Evolutionary conservation across 257 asterid genomes (phyloP), one percentile per base, ranked within the genome.

Genomic region (Pogostemon cablin): DNA sequence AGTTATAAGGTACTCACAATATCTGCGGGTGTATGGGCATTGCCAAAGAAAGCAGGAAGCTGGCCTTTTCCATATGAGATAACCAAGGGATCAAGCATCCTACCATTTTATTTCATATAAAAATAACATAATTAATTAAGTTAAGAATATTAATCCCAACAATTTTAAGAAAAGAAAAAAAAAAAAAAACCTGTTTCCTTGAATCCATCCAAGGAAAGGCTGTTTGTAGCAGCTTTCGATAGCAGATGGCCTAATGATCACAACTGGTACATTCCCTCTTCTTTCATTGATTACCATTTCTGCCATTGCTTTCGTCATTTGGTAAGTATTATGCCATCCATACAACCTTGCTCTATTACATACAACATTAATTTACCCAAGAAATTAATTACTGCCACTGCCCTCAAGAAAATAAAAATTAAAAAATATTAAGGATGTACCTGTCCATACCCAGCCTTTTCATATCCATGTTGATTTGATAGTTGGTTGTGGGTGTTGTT

Each of bases 381-480:
- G 4, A 47, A n/a, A 7, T 7, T 10, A 47, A 47, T 8, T 47
- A n/a, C 11, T 7, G 12, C 1, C 3, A 2, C 9, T 1, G 11
- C 9, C 4, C 12, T n/a, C 2, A 47, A 47, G 12, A 47, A 4
- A 47, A 47, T 10, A 48, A 10, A 10, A 48, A 48, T 3, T 10
- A 9, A 10, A 11, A 48, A 48, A 3, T 9, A 17, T 11, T n/a
- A 48, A 3, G 54, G 9, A 4, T 48, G 54, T 52, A 81, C 86
- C 86, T 81, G 5, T 81, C 77, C 54, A 49, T 67, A 35, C 81
- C 83, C 11, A 81, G 77, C 43, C 46, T 75, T 47, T 75, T 81
- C 71, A 81, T 12, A 3, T 48, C 25, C 34, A 55, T 76, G 39
- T 75, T 69, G 2, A 32, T 63, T 4, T 81, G 77, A 6, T 17